A percentile compares a stretch with the other conserved stretches of the same genome.
These are phyloP conservation scores for Lachnellula subtilissima DNA, from an alignment of 2,329 filamentous ascomycete genomes.

Conservation along the genomic window DNA sequence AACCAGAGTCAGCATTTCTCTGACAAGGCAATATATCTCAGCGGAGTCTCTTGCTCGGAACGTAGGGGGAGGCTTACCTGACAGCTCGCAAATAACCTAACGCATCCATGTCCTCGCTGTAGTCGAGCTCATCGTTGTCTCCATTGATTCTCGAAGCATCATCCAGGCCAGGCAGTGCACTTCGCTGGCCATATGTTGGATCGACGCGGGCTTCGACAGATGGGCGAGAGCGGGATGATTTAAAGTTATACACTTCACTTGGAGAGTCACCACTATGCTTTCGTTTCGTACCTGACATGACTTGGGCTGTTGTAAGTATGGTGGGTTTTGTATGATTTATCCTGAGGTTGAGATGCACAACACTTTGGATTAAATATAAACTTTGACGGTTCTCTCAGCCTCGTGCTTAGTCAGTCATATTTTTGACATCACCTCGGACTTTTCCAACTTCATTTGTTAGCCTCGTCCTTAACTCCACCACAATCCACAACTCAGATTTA, in stretches of 20 bases:
- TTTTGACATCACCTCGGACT: not conserved
- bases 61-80: conserved; percentile 47
- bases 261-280: conserved; percentile 16
- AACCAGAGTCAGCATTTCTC: conserved; percentile 36
- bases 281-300: conserved; percentile 20
- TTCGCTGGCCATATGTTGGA: conserved; percentile 65
- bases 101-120: conserved; percentile 61
- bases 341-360: too few relatives aligned
- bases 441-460: not conserved
- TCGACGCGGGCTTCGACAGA: conserved; percentile 41
- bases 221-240: conserved; percentile 15
- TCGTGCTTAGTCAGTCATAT: conserved; percentile 7
- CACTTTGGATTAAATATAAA: not conserved
- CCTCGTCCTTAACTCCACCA: not conserved
- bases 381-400: not conserved
- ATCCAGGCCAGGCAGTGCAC: conserved; percentile 63
- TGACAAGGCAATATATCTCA: conserved; percentile 32
- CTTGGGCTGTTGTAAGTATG: not conserved
- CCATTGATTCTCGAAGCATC: conserved; percentile 33
- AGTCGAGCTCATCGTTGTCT: conserved; percentile 55
- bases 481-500: not conserved
- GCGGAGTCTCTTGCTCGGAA: conserved; percentile 29
- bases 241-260: conserved; percentile 18
- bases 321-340: not conserved
- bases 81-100: conserved; percentile 68